A percentile compares a stretch with the other conserved stretches of the same genome.
These are phyloP conservation scores for Fusarium sp. DNA, from an alignment of 2,329 filamentous ascomycete species.

Conservation along the genomic window DNA sequence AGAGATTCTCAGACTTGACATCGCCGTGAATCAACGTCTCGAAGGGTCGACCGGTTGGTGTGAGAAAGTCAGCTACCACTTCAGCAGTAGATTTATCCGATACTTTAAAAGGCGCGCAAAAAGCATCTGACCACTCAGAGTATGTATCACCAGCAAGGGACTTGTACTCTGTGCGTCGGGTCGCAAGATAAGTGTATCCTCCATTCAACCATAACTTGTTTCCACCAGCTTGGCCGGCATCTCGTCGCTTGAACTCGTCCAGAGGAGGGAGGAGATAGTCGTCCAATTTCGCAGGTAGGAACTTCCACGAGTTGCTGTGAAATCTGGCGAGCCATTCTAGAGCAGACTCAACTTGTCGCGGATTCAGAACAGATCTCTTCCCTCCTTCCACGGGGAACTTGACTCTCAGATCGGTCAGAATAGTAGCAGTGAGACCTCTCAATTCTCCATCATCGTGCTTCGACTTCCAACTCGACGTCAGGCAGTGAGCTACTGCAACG, in stretches of 20 bases:
- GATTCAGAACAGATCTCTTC: slow-evolving; percentile 58
- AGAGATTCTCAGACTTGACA: slow-evolving; percentile 75
- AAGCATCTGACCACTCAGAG: slow-evolving; percentile 63
- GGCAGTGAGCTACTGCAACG: slow-evolving; percentile 60
- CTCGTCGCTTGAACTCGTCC: slow-evolving; percentile 55
- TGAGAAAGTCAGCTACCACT: slow-evolving; percentile 60
- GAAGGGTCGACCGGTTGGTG: slow-evolving; percentile 53
- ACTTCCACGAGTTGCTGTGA: slow-evolving; percentile 63
- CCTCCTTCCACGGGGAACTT: slow-evolving; percentile 65
- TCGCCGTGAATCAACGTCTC: slow-evolving; percentile 74
- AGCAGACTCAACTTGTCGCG: slow-evolving; percentile 60
- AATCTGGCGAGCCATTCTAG: slow-evolving; percentile 71
- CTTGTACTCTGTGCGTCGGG: slow-evolving; percentile 65
- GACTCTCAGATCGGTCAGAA: slow-evolving; percentile 65
- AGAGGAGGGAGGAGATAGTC: slow-evolving; percentile 63
- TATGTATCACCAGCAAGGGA: slow-evolving; percentile 55
- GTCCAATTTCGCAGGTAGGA: slow-evolving; percentile 42
- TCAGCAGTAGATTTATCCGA: slow-evolving; percentile 56
- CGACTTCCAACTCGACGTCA: slow-evolving; percentile 53
- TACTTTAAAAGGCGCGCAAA: slow-evolving; percentile 52
- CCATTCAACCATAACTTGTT: slow-evolving; percentile 68
- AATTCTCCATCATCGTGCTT: slow-evolving; percentile 43
- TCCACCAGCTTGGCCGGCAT: slow-evolving; percentile 19
- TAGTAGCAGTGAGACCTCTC: slow-evolving; percentile 58
- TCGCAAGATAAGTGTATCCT: slow-evolving; percentile 75